Base-by-base conservation (phyloP, 257 asterid species). In the Solanum pimpinellifolium region DNA sequence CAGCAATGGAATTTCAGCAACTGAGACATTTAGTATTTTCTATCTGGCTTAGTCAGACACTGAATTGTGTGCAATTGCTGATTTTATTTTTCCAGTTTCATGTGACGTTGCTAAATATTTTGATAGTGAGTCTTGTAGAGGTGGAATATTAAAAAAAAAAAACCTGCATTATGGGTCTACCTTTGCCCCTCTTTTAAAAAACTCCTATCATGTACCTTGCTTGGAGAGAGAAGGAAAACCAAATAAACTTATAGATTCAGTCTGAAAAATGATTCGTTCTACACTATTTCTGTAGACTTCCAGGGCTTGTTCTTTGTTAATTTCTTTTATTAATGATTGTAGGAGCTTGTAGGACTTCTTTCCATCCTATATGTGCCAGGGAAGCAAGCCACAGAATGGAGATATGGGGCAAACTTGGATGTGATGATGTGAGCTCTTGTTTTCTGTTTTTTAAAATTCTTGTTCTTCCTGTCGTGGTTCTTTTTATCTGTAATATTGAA, bases 321-420 rank as follows among this genome's bases (percentile, higher is more conserved):
- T 83, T 14, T 78, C 73, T 85, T 88, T 88, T 72, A 90, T 93
- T 88, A 47, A 81, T 90, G 85, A 87, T 89, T 89, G 60, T 94
- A 97, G 99, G 99, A 89, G 93, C 98, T 92, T 97, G 99, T 92
- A 95, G 99, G 92, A 94, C 96, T 83, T 93, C 99, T 39, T 97
- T 97, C 91, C 99, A 97, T 91, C 99, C 99, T 87, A 92, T 95
- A 84, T 97, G 99, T 93, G 99, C 99, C 46, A 92, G 99, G 93
- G 99, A 97, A 90, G 99, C 98, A 81, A 90, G 90, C 83, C 96
- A 96, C 89, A 91, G 96, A 90, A 94, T 97, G 99, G 99, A 97
- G 94, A 96, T 97, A 88, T 97, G 99, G 99, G 99, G 98, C 70
- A 96, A 94, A 91, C 93, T 92, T 88, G 99, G 96, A 92, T 92